phyloP scores from a whole-genome alignment of 768 basidiomycete species.

The Boletus rufocinnamomeus region DNA sequence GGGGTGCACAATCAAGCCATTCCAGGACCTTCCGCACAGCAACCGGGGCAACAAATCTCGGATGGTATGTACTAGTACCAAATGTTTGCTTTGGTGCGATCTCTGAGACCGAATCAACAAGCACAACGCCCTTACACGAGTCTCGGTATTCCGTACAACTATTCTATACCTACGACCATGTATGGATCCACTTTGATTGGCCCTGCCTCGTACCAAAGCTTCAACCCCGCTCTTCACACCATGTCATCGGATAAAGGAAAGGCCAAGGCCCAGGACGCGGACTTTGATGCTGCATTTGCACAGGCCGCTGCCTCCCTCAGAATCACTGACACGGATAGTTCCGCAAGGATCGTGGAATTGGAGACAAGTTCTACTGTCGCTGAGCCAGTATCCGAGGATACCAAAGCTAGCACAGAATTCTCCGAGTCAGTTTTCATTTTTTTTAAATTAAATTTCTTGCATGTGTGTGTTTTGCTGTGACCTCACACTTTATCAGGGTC shows the following conservation, averaged over 20 bases:
- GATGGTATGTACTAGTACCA: slow-evolving; percentile 19
- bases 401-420: slow-evolving; percentile 44
- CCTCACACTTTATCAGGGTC: slow-evolving; percentile 42
- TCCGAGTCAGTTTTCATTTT: slow-evolving; percentile 46
- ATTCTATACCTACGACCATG: slow-evolving; percentile 35
- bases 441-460: too few relatives aligned
- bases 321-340: slow-evolving; percentile 41
- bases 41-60: slow-evolving; percentile 28
- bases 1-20: slow-evolving; percentile 26
- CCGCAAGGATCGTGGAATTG: slow-evolving; percentile 55
- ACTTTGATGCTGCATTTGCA: slow-evolving; percentile 86
- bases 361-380: slow-evolving; percentile 42
- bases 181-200: slow-evolving; percentile 38
- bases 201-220: slow-evolving; percentile 37
- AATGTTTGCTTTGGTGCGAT: neutral
- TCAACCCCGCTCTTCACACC: slow-evolving; percentile 27
- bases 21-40: slow-evolving; percentile 36
- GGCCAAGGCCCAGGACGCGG: slow-evolving; percentile 74
- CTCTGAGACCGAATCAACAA: slow-evolving; percentile 16
- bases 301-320: slow-evolving; percentile 59
- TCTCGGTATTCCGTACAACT: slow-evolving; percentile 38
- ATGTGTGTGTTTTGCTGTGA: neutral
- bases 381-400: slow-evolving; percentile 41
- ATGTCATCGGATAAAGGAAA: slow-evolving; percentile 57
- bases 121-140: slow-evolving; percentile 43